Percentiles rank a stretch among this genome's conserved stretches.
These are phyloP conservation scores for Lepiota venenata DNA, from an alignment of 768 basidiomycete species.

Conservation along the genomic window DNA sequence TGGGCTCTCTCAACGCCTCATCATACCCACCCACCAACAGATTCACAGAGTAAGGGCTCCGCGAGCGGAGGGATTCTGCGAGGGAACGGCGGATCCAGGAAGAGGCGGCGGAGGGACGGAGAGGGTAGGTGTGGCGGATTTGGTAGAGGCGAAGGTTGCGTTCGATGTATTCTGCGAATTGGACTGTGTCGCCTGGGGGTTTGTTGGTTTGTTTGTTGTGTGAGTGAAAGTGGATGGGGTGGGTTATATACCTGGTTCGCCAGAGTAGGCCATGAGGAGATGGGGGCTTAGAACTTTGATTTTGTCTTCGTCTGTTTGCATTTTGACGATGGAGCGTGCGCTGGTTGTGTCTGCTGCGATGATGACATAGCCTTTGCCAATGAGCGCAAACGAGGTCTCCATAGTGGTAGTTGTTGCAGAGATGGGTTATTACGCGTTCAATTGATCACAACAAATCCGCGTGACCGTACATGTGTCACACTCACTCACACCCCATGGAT, in stretches of 20 bases:
- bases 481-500: neutral
- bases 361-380: conserved; percentile 91
- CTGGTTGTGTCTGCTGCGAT: conserved; percentile 90
- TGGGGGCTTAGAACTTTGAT: conserved; percentile 89
- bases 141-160: conserved; percentile 95
- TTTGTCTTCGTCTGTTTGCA: conserved; percentile 97
- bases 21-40: conserved; percentile 93
- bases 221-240: neutral
- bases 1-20: conserved; percentile 63
- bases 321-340: conserved; percentile 91
- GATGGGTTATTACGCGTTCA: conserved; percentile 11
- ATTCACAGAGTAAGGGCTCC: conserved; percentile 88
- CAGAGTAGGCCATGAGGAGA: conserved; percentile 92
- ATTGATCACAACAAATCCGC: neutral
- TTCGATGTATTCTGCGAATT: conserved; percentile 95
- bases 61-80: conserved; percentile 85
- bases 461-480: neutral
- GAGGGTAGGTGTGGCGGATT: conserved; percentile 87
- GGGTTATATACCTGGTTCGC: conserved; percentile 80
- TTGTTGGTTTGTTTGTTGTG: neutral
- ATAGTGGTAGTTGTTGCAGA: conserved; percentile 34
- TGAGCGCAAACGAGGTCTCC: conserved; percentile 90
- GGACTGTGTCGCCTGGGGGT: conserved; percentile 82
- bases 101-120: conserved; percentile 88
- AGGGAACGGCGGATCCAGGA: conserved; percentile 93